phyloP scores from a whole-genome alignment of 2,329 filamentous ascomycete species.

The Xylaria sp. region DNA sequence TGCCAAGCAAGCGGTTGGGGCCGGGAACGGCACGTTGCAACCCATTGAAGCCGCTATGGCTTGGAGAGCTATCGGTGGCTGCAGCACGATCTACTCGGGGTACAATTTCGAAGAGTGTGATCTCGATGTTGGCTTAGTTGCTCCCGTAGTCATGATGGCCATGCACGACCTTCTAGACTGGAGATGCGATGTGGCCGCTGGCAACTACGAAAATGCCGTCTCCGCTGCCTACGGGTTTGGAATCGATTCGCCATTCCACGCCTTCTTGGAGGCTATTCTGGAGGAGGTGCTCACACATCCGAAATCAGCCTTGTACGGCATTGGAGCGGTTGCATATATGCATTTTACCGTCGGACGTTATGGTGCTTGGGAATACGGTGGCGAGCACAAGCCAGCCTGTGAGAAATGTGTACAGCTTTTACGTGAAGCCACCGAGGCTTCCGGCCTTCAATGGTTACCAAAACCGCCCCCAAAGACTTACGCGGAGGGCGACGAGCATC shows the following conservation, averaged over 20 bases:
- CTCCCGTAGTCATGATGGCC: constrained; percentile 21
- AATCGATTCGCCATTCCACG: constrained; percentile 17
- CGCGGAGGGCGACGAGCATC: constrained; percentile 8
- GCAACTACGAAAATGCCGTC: constrained; percentile 20
- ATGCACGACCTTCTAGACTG: constrained; percentile 24
- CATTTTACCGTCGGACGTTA: constrained; percentile 22
- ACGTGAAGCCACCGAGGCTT: constrained; percentile 6
- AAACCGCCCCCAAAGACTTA: constrained; percentile 19
- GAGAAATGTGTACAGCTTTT: constrained; percentile 14
- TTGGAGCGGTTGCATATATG: constrained; percentile 15
- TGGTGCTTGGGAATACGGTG: constrained; percentile 23
- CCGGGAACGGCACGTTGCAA: neutral
- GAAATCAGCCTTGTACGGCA: constrained; percentile 13
- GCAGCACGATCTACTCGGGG: constrained; percentile 23
- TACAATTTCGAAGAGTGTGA: constrained; percentile 20
- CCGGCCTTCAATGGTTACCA: constrained; percentile 18
- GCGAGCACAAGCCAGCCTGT: constrained; percentile 13
- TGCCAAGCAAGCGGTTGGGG: constrained; percentile 19
- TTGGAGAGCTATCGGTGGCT: constrained; percentile 20
- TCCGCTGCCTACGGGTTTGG: constrained; percentile 22
- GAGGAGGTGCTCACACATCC: constrained; percentile 13
- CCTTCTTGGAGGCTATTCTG: constrained; percentile 21
- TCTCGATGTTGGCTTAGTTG: constrained; percentile 17
- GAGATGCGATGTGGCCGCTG: constrained; percentile 24
- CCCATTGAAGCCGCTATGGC: constrained; percentile 24